Evolutionary conservation across 495 filamentous ascomycete species (phyloP), one percentile per base, ranked within the genome.

Genomic region (Niebla homalea): DNA sequence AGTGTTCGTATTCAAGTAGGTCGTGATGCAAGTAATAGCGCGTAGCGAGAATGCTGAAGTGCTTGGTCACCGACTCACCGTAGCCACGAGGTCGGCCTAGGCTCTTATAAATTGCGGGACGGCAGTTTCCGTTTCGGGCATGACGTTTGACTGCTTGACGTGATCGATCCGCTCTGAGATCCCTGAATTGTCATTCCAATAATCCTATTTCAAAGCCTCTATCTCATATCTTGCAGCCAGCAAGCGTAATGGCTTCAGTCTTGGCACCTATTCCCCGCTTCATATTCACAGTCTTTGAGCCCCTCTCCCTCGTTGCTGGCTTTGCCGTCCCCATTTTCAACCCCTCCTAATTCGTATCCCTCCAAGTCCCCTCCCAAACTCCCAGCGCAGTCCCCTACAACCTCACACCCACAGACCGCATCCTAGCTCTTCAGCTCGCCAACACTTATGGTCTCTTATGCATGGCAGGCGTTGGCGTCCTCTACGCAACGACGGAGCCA

Each of bases 391-490:
- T 56, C 15, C 64, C 57, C 44, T 63, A 70, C 44, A 66, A 70
- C 10, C 71, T 70, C 53, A 70, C 67, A 43, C 45, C 23, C 20
- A 26, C 32, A 22, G 21, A 35, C 21, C 57, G 66, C 14, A 66
- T 74, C 12, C 59, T 80, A 10, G 74, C 74, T 37, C 70, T 79
- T 35, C 79, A 86, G 60, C 68, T 87, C 0, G 81, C 77, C 39
- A 87, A 87, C 56, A 59, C 77, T 12, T 89, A 85, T 58, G 70
- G 72, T 3, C 69, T 87, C 4, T 67, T 84, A n/a, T 77, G 73
- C 50, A 57, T 86, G 23, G 60, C 86, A 4, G 80, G 74, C 5
- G 59, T 84, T 7, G 67, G 61, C 7, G 68, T 87, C 10, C 63
- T 84, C 4, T 76, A 82, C 56, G 67, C 74, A 5, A 84, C 78